Percentiles rank a stretch among this genome's conserved stretches.
These are phyloP conservation scores for Moniliella sp. DNA, from an alignment of 1,284 basidiomycete genomes.

Conservation along the genomic window DNA sequence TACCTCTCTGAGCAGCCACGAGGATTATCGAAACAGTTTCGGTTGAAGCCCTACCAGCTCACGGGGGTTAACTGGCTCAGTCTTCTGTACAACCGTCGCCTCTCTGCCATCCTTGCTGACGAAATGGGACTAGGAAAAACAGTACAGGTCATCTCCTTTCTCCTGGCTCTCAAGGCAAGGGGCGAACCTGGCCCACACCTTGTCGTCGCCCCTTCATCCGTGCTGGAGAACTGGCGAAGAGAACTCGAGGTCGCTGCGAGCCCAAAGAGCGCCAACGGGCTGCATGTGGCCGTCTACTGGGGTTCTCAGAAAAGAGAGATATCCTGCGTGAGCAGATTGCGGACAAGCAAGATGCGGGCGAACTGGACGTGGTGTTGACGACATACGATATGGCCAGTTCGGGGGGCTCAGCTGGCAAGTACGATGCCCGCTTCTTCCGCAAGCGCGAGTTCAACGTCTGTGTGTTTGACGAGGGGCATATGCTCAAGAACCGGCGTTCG, in stretches of 20 bases:
- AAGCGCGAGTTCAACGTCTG: conserved; percentile 68
- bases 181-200: conserved; percentile 66
- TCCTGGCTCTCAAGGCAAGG: conserved; percentile 60
- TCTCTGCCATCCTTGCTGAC: conserved; percentile 1
- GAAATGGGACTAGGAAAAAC: conserved; percentile 76
- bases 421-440: conserved; percentile 69
- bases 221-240: conserved; percentile 90
- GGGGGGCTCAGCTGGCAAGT: conserved; percentile 31
- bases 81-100: conserved; percentile 44
- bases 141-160: conserved; percentile 88
- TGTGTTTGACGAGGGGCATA: conserved; percentile 90
- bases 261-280: too few species aligned
- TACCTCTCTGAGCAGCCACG: conserved; percentile 44
- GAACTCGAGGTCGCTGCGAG: conserved; percentile 83
- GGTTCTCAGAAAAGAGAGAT: conserved; percentile 75
- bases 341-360: conserved; percentile 38
- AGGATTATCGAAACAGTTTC: conserved; percentile 48
- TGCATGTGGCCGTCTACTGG: conserved; percentile 69
- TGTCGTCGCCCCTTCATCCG: conserved; percentile 72
- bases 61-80: conserved; percentile 94
- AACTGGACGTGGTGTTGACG: conserved; percentile 85
- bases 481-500: conserved; percentile 86
- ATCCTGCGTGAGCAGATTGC: conserved; percentile 48
- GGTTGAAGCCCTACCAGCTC: conserved; percentile 85
- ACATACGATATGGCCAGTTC: conserved; percentile 87